A percentile compares a stretch with the other conserved stretches of the same genome.
Evolutionary conservation across 352 stramenopile species (phyloP).

Genomic region (Phytophthora sansomeana): DNA sequence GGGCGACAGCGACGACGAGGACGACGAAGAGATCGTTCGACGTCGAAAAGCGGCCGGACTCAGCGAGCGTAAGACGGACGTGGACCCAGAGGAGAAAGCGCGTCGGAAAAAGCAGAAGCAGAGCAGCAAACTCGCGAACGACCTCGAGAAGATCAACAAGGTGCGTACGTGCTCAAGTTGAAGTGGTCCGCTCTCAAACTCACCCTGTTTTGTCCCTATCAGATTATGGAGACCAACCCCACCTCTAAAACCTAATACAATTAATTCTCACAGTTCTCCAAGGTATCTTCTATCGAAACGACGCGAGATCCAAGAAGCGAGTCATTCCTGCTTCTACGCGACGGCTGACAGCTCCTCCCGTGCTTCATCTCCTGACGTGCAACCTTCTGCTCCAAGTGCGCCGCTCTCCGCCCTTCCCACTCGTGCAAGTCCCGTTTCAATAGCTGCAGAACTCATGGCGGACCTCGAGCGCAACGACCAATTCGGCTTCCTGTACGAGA

Average conservation of each 20-base stretch:
- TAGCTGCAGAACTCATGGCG: constrained; percentile 47
- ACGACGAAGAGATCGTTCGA: constrained; percentile 44
- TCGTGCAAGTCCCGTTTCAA: not conserved
- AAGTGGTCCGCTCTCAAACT: constrained; percentile 3
- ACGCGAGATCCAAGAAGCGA: constrained; percentile 28
- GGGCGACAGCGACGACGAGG: constrained; percentile 73
- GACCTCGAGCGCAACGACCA: constrained; percentile 76
- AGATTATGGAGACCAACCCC: constrained; percentile 44
- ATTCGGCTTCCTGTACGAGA: constrained; percentile 87
- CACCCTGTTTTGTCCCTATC: constrained; percentile 2
- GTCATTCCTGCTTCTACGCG: constrained; percentile 26
- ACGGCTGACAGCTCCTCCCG: not conserved
- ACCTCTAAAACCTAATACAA: constrained; percentile 22
- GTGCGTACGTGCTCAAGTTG: constrained; percentile 33
- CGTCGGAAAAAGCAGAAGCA: constrained; percentile 74
- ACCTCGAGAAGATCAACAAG: constrained; percentile 82
- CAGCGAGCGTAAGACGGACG: constrained; percentile 30
- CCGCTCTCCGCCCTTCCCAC: not conserved
- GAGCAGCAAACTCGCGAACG: constrained; percentile 69
- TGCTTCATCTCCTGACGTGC: not conserved
- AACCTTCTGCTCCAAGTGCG: not conserved
- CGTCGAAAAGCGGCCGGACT: constrained; percentile 41
- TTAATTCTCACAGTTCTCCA: not conserved
- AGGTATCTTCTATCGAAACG: constrained; percentile 36
- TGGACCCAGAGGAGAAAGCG: constrained; percentile 39